Conservation (phyloP, 106 monocot genomes). For the Posidonia australis region DNA sequence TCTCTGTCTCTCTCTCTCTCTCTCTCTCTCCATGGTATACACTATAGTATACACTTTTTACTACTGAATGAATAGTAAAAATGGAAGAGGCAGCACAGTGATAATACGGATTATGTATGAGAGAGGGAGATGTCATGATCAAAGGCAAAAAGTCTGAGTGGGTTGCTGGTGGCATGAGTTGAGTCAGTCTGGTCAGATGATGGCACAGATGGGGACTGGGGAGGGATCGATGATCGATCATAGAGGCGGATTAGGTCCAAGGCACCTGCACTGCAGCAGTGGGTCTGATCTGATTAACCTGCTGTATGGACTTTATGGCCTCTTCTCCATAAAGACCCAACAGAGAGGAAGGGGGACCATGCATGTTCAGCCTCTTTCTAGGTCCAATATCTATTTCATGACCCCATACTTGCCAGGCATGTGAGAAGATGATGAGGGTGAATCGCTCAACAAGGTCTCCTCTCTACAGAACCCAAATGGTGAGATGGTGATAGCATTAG, state of each 20-base stretch:
- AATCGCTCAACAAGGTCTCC: too few relatives aligned
- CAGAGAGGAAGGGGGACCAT: slow-evolving; percentile 1
- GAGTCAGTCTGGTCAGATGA: not conserved
- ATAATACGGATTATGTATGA: not conserved
- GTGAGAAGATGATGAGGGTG: not conserved
- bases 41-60: too few relatives aligned
- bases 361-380: not conserved
- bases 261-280: not conserved
- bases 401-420: not conserved
- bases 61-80: too few relatives aligned
- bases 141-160: not conserved
- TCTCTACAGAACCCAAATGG: not conserved
- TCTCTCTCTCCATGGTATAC: too few relatives aligned
- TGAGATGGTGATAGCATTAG: not conserved
- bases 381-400: not conserved
- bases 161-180: not conserved
- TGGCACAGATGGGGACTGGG: not conserved
- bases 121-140: not conserved
- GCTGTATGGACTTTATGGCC: not conserved
- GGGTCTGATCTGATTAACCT: not conserved
- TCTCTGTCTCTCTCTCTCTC: too few relatives aligned
- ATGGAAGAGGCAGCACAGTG: too few relatives aligned
- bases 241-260: not conserved
- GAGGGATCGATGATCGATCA: not conserved
- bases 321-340: slow-evolving; percentile 4